phyloP scores from a whole-genome alignment of 805 yeast genomes.

The Metschnikowia noctiluminum region DNA sequence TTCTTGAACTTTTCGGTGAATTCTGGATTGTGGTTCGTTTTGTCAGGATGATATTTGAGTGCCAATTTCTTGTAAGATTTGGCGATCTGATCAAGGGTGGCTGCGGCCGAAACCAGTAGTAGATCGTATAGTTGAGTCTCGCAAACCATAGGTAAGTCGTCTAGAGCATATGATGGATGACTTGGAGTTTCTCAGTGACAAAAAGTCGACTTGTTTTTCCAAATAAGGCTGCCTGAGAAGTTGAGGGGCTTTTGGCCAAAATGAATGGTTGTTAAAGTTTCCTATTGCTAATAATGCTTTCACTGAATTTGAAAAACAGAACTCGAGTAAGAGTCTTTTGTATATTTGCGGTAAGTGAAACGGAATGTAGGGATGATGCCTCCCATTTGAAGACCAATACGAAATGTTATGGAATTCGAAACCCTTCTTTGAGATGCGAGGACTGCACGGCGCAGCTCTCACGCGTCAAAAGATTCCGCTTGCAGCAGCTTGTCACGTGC shows the following conservation, averaged over 20 bases:
- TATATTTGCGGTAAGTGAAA: background rate
- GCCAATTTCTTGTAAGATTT: constrained; percentile 38
- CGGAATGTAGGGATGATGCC: background rate
- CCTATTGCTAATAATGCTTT: no score
- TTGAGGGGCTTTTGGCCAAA: background rate
- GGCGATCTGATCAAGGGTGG: constrained; percentile 42
- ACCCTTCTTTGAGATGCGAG: constrained; percentile 9
- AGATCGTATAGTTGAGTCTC: constrained; percentile 35
- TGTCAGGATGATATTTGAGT: constrained; percentile 63
- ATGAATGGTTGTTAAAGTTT: no score
- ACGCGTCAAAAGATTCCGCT: constrained; percentile 4
- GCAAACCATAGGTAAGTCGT: constrained; percentile 14
- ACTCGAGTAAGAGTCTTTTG: background rate
- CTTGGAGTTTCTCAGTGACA: background rate
- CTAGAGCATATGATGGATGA: background rate
- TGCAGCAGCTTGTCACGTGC: constrained; percentile 1
- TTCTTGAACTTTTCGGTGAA: constrained; percentile 56
- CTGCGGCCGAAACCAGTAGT: constrained; percentile 29
- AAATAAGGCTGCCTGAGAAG: background rate
- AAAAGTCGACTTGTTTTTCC: background rate
- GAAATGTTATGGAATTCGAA: constrained; percentile 13
- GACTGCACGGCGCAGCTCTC: constrained; percentile 9
- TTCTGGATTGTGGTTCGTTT: constrained; percentile 47
- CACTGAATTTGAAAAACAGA: background rate
- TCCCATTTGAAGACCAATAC: constrained; percentile 1